Evolutionary conservation across 2,329 filamentous ascomycete species (phyloP).

Genomic region (Colletotrichum chrysophilum): DNA sequence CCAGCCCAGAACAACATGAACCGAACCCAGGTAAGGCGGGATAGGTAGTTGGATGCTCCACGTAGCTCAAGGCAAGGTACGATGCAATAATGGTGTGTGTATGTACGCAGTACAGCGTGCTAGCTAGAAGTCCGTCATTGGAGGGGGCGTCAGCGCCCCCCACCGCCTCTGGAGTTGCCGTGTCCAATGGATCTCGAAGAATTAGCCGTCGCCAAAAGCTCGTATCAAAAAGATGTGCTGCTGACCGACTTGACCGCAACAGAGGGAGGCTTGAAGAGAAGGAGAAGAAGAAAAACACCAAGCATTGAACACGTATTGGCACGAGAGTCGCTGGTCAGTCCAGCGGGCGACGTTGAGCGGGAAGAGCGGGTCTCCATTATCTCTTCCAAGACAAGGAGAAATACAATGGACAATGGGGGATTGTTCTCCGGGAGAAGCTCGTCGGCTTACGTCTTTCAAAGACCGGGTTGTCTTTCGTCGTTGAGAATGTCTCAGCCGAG

Average conservation of each 20-base stretch:
- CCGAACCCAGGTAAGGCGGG: neutral
- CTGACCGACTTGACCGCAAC: neutral
- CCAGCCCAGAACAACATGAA: neutral
- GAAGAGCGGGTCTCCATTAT: neutral
- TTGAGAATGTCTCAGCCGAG: slow-evolving; percentile 1
- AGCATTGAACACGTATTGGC: neutral
- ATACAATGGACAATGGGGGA: neutral
- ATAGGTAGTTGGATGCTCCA: neutral
- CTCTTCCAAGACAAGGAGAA: neutral
- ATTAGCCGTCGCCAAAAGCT: neutral
- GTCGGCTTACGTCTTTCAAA: neutral
- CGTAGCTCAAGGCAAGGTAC: neutral
- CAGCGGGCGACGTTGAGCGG: neutral
- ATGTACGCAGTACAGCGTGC: neutral
- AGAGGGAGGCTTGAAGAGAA: neutral
- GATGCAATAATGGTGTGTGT: neutral
- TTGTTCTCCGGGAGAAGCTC: neutral
- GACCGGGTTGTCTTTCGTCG: neutral
- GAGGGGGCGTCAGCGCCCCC: neutral
- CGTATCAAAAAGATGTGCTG: neutral
- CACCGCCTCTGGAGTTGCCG: neutral
- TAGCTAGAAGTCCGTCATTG: neutral
- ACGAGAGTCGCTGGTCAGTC: neutral
- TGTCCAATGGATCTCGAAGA: neutral
- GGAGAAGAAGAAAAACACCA: neutral